A percentile compares a stretch with the other conserved stretches of the same genome.
Evolutionary conservation across 208 protist species (phyloP).

Genomic region (Leishmania tropica): DNA sequence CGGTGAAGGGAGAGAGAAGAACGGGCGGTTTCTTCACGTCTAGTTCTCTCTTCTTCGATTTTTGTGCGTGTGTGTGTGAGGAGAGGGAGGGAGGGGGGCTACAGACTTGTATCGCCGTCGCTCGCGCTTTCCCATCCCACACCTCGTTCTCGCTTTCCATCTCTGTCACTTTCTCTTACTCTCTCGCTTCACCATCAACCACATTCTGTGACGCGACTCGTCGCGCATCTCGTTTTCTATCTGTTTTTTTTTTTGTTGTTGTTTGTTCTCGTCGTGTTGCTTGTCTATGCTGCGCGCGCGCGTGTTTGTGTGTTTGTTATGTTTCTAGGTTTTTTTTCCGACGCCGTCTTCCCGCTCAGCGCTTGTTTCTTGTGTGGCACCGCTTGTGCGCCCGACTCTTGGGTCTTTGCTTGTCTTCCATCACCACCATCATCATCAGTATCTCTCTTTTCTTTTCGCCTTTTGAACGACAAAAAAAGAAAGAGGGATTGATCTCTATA

Average conservation of each 20-base stretch:
- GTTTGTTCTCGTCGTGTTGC: background rate
- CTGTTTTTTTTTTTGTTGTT: background rate
- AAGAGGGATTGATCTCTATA: background rate
- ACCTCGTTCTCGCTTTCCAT: background rate
- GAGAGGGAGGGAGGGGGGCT: background rate
- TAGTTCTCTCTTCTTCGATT: background rate
- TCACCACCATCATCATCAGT: background rate
- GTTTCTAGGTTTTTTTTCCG: background rate
- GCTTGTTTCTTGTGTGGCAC: background rate
- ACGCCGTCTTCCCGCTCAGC: background rate
- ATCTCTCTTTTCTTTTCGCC: background rate
- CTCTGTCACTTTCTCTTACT: background rate
- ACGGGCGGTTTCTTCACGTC: constrained; percentile 2
- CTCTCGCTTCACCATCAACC: background rate
- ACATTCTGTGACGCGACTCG: background rate
- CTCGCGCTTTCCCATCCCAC: background rate
- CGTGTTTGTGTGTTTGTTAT: no score
- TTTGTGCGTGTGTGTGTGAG: background rate
- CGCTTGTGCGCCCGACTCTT: background rate
- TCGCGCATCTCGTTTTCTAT: background rate
- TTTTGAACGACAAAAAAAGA: no score
- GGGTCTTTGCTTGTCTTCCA: background rate
- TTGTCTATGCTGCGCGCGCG: background rate
- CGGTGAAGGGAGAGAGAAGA: no score
- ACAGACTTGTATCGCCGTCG: background rate